These are phyloP conservation scores for Phoma sp. DNA, from an alignment of 2,329 filamentous ascomycete species.

Conservation along the genomic window DNA sequence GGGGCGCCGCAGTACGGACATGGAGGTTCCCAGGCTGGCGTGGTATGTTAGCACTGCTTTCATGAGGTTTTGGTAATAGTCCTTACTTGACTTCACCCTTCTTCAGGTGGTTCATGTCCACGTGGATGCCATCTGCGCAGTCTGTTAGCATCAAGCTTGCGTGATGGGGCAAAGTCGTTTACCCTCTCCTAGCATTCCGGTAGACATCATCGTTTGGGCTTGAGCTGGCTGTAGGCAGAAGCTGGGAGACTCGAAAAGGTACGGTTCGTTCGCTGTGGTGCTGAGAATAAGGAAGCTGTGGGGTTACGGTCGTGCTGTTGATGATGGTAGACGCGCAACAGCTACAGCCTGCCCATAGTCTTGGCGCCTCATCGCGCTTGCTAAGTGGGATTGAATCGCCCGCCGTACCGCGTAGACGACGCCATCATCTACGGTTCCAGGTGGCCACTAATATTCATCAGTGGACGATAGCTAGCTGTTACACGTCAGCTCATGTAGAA, in stretches of 20 bases:
- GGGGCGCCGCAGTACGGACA: slow-evolving; percentile 65
- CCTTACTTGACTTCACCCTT: slow-evolving; percentile 98
- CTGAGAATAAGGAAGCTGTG: slow-evolving; percentile 12
- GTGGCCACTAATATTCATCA: background rate
- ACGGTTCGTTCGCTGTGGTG: slow-evolving; percentile 5
- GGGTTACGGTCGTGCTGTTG: slow-evolving; percentile 14
- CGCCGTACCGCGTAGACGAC: slow-evolving; percentile 8
- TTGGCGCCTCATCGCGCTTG: slow-evolving; percentile 23
- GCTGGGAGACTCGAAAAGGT: background rate
- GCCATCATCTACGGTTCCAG: background rate
- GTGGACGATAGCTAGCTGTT: background rate
- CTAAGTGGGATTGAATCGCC: slow-evolving; percentile 7
- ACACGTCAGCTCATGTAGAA: background rate
- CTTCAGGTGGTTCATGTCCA: slow-evolving; percentile 99
- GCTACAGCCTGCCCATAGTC: slow-evolving; percentile 17
- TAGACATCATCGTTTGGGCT: slow-evolving; percentile 38
- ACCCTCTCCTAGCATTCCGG: slow-evolving; percentile 50
- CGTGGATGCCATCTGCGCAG: slow-evolving; percentile 89
- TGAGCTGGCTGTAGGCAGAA: slow-evolving; percentile 4
- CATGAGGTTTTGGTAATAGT: background rate
- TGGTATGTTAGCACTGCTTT: slow-evolving; percentile 29
- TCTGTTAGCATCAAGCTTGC: slow-evolving; percentile 34
- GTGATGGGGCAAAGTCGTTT: slow-evolving; percentile 15
- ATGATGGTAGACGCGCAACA: slow-evolving; percentile 16
- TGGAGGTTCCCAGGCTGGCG: slow-evolving; percentile 89